Base-by-base conservation (phyloP, 2,329 filamentous ascomycete genomes). In the Zalaria obscura region DNA sequence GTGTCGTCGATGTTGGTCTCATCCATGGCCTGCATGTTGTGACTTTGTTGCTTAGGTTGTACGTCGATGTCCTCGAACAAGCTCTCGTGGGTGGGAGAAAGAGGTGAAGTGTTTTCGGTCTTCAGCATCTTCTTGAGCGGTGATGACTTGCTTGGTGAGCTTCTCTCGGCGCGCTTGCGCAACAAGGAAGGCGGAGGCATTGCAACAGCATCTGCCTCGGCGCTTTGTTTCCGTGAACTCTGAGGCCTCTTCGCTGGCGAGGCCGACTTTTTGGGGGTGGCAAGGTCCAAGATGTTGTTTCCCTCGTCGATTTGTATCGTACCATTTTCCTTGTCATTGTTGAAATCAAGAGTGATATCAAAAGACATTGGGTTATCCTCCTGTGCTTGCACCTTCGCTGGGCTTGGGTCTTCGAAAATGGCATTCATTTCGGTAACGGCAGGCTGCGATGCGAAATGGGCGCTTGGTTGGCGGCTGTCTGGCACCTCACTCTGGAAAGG, bases 1-100 rank as follows among this genome's bases (percentile, higher is more conserved):
- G 78, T 82, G 50, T 85, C 80, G 49, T 86, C 80, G 8, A 69
- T 50, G 39, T 48, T 49, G 50, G 50, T 49, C n/a, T 60, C 49
- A 28, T 68, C 60, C 42, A 58, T 43, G 11, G 40, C 26, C 9
- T 40, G 40, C 25, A 40, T n/a, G 32, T 37, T 41, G 38, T 42
- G 36, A 41, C 26, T 2, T 33, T 35, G 28, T 40, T 38, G 18
- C 40, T 38, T 10, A 11, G n/a, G 11, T 36, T 6, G 7, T 36
- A 25, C 34, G 36, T 32, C 29, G n/a, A 32, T n/a, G 27, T 43
- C 37, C 9, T 42, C 40, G 18, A 38, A 38, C 5, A 33, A 39
- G 5, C 33, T 4, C n/a, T 25, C 45, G 39, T 38, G 44, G 10
- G 27, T 42, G 5, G 18, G 52, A 47, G 42, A 45, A 46, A 4